Conservation (phyloP, 2,329 filamentous ascomycete species). For the Zalaria obscura region DNA sequence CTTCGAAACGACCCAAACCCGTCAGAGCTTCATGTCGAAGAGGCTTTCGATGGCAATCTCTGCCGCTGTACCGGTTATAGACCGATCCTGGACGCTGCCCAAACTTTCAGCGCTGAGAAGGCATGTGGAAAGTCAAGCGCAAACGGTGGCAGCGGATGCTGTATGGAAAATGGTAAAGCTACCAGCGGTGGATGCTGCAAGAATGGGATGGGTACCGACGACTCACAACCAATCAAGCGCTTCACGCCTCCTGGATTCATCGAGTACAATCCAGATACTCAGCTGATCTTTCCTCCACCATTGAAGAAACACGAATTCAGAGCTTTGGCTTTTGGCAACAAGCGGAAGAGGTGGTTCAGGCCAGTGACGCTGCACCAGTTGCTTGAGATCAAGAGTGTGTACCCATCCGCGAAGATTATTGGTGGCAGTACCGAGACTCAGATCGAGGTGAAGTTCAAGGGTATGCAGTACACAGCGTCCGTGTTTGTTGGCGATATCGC, state of each 20-base stretch:
- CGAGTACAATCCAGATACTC: constrained; percentile 82
- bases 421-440: constrained; percentile 94
- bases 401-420: constrained; percentile 83
- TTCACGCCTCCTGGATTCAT: constrained; percentile 88
- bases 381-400: constrained; percentile 75
- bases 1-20: constrained; percentile 71
- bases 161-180: constrained; percentile 43
- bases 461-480: constrained; percentile 74
- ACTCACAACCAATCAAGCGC: constrained; percentile 34
- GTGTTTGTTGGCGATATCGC: constrained; percentile 89
- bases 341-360: constrained; percentile 84
- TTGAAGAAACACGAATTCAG: constrained; percentile 71
- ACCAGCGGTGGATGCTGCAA: constrained; percentile 12
- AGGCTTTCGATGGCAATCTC: constrained; percentile 92
- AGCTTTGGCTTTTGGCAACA: constrained; percentile 82
- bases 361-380: constrained; percentile 78
- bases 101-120: constrained; percentile 59
- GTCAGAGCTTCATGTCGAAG: constrained; percentile 72
- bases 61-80: constrained; percentile 93
- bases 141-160: constrained; percentile 54
- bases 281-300: constrained; percentile 84
- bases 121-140: constrained; percentile 40
- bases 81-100: constrained; percentile 85
- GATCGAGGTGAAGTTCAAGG: constrained; percentile 98
- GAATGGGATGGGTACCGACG: constrained; percentile 21